Conservation (phyloP, 306 rosid species). For the Pyrus bretschneideri region DNA sequence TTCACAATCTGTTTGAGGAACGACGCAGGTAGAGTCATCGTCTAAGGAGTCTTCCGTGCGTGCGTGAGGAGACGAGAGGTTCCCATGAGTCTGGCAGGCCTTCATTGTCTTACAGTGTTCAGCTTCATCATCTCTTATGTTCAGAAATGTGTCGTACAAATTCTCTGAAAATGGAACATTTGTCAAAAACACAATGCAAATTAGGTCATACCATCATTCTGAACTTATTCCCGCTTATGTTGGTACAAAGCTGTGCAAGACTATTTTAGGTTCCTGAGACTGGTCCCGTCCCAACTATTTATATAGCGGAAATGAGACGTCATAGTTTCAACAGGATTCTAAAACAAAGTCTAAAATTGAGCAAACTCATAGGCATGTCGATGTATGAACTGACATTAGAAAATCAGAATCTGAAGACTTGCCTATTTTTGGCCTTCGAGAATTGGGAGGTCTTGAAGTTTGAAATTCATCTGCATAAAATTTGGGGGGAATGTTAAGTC, state of each 20-base stretch:
- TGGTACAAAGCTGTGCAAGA: neutral
- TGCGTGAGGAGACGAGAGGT: constrained; percentile 89
- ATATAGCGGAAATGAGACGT: no score
- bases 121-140: constrained; percentile 93
- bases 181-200: neutral
- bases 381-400: constrained; percentile 4
- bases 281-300: no score
- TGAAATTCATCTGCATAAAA: constrained; percentile 85
- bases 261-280: neutral
- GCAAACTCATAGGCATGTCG: neutral
- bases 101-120: constrained; percentile 98
- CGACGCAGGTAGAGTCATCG: constrained; percentile 30
- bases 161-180: constrained; percentile 41
- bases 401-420: constrained; percentile 12
- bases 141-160: constrained; percentile 77
- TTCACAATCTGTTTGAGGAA: constrained; percentile 50
- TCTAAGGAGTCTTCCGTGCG: constrained; percentile 31
- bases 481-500: constrained; percentile 15
- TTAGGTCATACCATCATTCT: neutral
- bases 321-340: no score
- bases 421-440: constrained; percentile 93
- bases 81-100: constrained; percentile 91
- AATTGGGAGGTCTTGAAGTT: constrained; percentile 75
- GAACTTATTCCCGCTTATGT: neutral
- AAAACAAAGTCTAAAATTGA: neutral